Evolutionary conservation across 192 early-diverging fungal species (phyloP), one percentile per base, ranked within the genome.

Genomic region (Coemansia sp.): DNA sequence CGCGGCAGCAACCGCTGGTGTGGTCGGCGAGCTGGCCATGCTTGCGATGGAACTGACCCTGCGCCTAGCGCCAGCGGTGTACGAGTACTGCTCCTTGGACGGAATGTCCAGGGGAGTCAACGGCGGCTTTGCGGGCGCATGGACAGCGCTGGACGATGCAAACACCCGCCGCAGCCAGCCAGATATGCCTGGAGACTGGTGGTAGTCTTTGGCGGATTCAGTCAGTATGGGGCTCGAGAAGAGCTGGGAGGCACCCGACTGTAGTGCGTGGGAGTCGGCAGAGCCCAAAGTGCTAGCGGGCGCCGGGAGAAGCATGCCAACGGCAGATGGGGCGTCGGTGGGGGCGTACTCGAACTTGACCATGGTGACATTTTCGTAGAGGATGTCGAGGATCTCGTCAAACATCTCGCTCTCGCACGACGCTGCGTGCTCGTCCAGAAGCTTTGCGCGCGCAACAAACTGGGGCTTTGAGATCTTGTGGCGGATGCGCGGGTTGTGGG

Each of bases 391-490:
- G 31, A 93, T 83, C 71, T 92, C 90, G 33, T 81, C 71, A 21
- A 88, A 86, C 55, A 90, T 84, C 37, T 78, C 82, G 58, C 80
- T 64, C n/a, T 64, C 56, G 21, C 59, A 51, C n/a, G 42, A 59
- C 16, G 55, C 18, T 35, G 29, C 83, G 43, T 84, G 84, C 9
- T 84, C 88, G 34, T 92, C 89, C 53, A 94, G 87, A 31, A 83
- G 77, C 59, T 85, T 86, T 23, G 89, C 88, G 40, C 86, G 87
- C 61, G 77, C 75, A 39, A 93, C 85, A 65, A 93, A 94, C 60
- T 90, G 88, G 8, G 87, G 82, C 77, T 90, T 92, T n/a, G 81
- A 86, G 87, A 94, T 94, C 71, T 93, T 93, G 42, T 87, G 85
- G 39, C 84, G 84, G 21, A 93, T 87, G 51, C 85, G 85, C 40